These are phyloP conservation scores for Rhynchospora pubera DNA, from an alignment of 176 grass and related monocot genomes.

Conservation along the genomic window DNA sequence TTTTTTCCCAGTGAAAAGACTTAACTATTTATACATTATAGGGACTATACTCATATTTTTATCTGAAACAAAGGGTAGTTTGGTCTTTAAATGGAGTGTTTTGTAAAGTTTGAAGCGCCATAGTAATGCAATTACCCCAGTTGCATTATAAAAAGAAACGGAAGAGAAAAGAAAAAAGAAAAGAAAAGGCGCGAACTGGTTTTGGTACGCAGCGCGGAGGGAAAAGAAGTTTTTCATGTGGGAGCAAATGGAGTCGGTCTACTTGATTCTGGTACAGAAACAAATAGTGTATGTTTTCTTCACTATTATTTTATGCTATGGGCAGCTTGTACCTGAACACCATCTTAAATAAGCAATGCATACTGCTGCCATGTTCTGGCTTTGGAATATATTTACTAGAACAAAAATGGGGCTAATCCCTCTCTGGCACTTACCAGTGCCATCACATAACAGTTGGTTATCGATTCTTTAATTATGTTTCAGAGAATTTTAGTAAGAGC, in stretches of 20 bases:
- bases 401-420: neutral
- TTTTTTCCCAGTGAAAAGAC: too few species aligned
- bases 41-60: too few species aligned
- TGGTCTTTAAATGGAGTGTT: too few species aligned
- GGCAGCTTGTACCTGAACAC: neutral
- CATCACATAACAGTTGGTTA: neutral
- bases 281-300: constrained; percentile 45
- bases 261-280: constrained; percentile 75
- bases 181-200: too few species aligned
- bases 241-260: constrained; percentile 64
- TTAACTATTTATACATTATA: too few species aligned
- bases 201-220: too few species aligned
- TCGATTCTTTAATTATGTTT: neutral
- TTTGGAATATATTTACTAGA: neutral
- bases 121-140: too few species aligned
- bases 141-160: too few species aligned
- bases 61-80: too few species aligned
- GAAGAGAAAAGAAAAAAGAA: too few species aligned
- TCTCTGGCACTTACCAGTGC: neutral
- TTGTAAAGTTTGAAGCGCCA: too few species aligned
- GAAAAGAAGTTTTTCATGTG: constrained; percentile 42
- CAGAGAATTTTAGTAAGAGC: neutral
- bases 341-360: neutral
- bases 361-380: neutral
- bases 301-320: neutral